Evolutionary conservation across 176 grass and related monocot species (phyloP), one percentile per base, ranked within the genome.

Genomic region (Eragrostis nindensis): DNA sequence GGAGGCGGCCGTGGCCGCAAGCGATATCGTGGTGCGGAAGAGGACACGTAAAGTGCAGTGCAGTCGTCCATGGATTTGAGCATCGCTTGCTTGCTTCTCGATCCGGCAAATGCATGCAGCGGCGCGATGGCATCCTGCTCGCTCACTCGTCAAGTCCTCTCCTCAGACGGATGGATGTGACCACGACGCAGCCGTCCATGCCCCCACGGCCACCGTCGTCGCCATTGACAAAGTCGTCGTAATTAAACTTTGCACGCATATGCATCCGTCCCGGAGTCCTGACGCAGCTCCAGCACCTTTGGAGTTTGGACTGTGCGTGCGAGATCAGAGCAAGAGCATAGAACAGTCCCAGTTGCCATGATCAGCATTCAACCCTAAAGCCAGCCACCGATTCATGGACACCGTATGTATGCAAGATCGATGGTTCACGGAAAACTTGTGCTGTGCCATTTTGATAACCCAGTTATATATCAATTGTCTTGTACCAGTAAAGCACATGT

Each of bases 1-100:
- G 62, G 53, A 25, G 62, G 43, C 15, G 39, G 39, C 77, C 62
- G 81, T 86, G 68, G 41, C 42, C 41, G 44, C 29, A 70, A 19
- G 56, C n/a, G 32, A 36, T 36, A 36, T 25, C 77, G 19, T 49
- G 62, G 15, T 21, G 8, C 19, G 78, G 32, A 4, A 36, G 32
- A 36, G 4, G 32, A 36, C 32, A 36, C 32, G 32, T 36, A 36
- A 36, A 36, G 32, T 36, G 32, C 32, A 36, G 32, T 36, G 32
- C 32, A 36, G 32, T 36, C 32, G 4, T 36, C 32, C 32, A 39
- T 73, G 2, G 27, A 48, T 29, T 29, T 5, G 30, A 55, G 44
- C 24, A 71, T 19, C 12, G 32, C 21, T 75, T 56, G 11, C 52
- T 36, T 73, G 49, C 55, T 16, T 16, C 46, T 19, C 32, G n/a